Evolutionary conservation across 2,329 filamentous ascomycete species (phyloP).

Genomic region (Byssochlamys sp.): DNA sequence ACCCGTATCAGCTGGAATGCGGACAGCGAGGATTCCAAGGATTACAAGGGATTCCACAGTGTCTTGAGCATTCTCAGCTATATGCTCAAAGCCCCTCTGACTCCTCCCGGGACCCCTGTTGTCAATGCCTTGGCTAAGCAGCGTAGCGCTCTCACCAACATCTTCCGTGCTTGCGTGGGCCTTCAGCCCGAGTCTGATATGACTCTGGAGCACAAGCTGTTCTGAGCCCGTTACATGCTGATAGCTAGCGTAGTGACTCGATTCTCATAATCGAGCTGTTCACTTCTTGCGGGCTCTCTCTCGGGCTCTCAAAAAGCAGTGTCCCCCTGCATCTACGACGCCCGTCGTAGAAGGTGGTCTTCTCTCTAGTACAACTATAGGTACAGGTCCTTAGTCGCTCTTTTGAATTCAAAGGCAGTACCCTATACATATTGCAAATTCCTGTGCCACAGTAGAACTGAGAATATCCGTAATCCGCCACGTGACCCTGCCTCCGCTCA

Average conservation of each 20-base stretch:
- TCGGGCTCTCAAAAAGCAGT: not conserved
- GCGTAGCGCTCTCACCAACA: slow-evolving; percentile 87
- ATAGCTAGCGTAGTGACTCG: not conserved
- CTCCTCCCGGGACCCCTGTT: slow-evolving; percentile 86
- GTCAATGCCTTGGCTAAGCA: slow-evolving; percentile 95
- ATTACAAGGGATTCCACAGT: slow-evolving; percentile 90
- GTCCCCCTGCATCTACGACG: not conserved
- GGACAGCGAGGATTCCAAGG: slow-evolving; percentile 44
- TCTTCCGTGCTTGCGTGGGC: slow-evolving; percentile 94
- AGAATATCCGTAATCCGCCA: not conserved
- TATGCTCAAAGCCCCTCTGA: slow-evolving; percentile 93
- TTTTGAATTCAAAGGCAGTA: not conserved
- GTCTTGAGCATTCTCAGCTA: slow-evolving; percentile 95
- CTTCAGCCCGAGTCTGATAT: slow-evolving; percentile 97
- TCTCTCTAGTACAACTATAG: not conserved
- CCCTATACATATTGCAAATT: not conserved
- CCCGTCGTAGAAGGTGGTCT: not conserved
- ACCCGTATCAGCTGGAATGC: slow-evolving; percentile 90
- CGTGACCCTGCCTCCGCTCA: not conserved
- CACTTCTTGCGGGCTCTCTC: not conserved
- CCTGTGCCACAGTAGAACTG: not conserved
- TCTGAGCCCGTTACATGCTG: slow-evolving; percentile 40
- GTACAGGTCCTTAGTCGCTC: not conserved
- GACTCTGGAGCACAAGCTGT: slow-evolving; percentile 97
- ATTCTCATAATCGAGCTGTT: not conserved